Conservation (phyloP, 148 eudicot species). For the Amaranthus hypochondriacus region DNA sequence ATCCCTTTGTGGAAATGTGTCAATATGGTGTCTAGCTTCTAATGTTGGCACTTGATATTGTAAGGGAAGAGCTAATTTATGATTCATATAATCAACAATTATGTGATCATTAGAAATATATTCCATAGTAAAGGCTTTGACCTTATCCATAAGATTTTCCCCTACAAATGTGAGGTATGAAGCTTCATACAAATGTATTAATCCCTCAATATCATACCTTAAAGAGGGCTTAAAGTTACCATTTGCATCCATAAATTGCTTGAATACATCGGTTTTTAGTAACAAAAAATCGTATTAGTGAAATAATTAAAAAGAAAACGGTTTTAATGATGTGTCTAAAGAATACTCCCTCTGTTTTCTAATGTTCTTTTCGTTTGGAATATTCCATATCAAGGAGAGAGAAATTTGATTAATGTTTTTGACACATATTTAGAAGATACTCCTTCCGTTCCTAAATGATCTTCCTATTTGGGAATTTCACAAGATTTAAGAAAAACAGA, state of each 20-base stretch:
- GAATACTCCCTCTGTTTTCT: too few species aligned
- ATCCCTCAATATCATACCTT: conserved; percentile 18
- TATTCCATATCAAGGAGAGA: too few species aligned
- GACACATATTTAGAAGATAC: too few species aligned
- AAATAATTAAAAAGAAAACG: too few species aligned
- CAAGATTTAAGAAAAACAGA: too few species aligned
- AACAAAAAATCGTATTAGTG: too few species aligned
- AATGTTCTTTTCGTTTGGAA: too few species aligned
- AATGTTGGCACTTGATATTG: neutral
- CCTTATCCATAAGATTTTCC: conserved; percentile 29
- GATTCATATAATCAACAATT: neutral
- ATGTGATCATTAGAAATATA: neutral
- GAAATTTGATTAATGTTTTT: too few species aligned
- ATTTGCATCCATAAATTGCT: conserved; percentile 22
- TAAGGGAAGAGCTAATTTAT: conserved; percentile 12
- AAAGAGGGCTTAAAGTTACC: conserved; percentile 22
- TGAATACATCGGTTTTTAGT: conserved; percentile 25
- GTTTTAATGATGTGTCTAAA: too few species aligned
- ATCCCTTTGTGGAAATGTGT: neutral
- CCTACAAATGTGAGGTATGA: conserved; percentile 29
- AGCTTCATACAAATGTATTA: conserved; percentile 41
- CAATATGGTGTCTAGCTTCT: conserved; percentile 7
- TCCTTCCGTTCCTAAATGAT: too few species aligned
- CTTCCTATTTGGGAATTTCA: too few species aligned
- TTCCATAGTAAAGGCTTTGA: conserved; percentile 7